Evolutionary conservation across 2,329 filamentous ascomycete species (phyloP), one percentile per base, ranked within the genome.

Genomic region (Fusarium burgessii): DNA sequence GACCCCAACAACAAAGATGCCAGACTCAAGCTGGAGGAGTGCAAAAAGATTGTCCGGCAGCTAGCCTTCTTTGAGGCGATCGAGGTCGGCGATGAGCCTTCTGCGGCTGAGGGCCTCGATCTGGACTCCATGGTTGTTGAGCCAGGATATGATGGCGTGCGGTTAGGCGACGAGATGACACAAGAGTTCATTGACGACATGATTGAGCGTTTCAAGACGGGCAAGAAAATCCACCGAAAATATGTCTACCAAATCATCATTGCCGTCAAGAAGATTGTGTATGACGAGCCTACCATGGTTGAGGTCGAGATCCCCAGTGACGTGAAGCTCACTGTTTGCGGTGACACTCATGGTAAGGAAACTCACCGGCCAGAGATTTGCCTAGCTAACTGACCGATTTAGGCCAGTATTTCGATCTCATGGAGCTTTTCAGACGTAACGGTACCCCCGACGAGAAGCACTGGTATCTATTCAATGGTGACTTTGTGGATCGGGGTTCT

Each of bases 141-240:
- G 68, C 84, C 90, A 25, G 87, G 87, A 59, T 99, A 99, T 77
- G 96, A 99, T 77, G 96, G 96, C 67, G 91, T 90, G 25, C 87
- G 87, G 61, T 84, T 99, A 57, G 91, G 88, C 41, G 88, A 91
- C 55, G 87, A 92, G 79, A 99, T 99, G 94, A 98, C 95, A 3
- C 89, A 95, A 74, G 95, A 98, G 77, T 99, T 99, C 78, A 93
- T 99, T 76, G 93, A 97, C 76, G 95, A 99, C 83, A 98, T 98
- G 95, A 95, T 94, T 61, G 89, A 96, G 80, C 87, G 96, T 35
- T 99, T 99, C 88, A 97, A 97, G 88, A 91, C 89, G 54, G 96
- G 96, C 78, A 98, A 99, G 88, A 95, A 93, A 83, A 88, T 99
- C 62, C 94, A 96, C 81, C 91, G 90, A 83, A 99, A 98, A 88